Evolutionary conservation across 2,329 filamentous ascomycete species (phyloP), one percentile per base, ranked within the genome.

Genomic region (Aspergillus sp.): DNA sequence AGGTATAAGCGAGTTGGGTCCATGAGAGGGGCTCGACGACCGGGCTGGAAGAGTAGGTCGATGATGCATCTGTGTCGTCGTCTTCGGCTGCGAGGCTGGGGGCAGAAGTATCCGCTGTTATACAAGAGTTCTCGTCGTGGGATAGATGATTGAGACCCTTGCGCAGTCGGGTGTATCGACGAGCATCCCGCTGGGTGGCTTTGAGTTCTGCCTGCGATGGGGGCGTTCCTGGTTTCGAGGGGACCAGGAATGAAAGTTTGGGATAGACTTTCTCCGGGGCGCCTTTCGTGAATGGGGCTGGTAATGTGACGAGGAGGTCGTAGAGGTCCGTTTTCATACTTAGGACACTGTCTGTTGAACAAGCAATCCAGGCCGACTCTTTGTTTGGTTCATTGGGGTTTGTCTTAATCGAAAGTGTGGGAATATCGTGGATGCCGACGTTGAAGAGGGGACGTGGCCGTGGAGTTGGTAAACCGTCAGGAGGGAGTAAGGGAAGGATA

Each of bases 281-380:
- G 40, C 80, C 71, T 45, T 78, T 71, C 3, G 79, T 69, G 56
- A 83, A 73, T 4, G 77, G 65, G 1, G 81, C 76, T 0, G 89
- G 88, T 60, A 97, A 78, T 45, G 87, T 88, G 50, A 97, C 83
- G 35, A 96, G 78, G 57, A 96, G 77, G 63, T 98, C 93, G 75
- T 89, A 97, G 2, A 98, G 78, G 2, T 85, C 79, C 43, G 83
- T 80, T 70, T 97, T 97, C 67, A 88, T 85, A 41, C 81, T 82
- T 9, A 98, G 77, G 48, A 98, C 93, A 60, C 86, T 91, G 69
- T 98, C 93, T 1, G 91, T 97, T 3, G 91, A 96, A 66, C 90
- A 96, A 8, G 91, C 93, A 49, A 95, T 83, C 89, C 90, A 98
- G 35, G 89, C 86, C 9, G 9, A 77, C 70, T 75, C 57, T 41